Evolutionary conservation across 768 basidiomycete genomes (phyloP), one percentile per base, ranked within the genome.

Genomic region (Boletus pseudo-olivaceus): DNA sequence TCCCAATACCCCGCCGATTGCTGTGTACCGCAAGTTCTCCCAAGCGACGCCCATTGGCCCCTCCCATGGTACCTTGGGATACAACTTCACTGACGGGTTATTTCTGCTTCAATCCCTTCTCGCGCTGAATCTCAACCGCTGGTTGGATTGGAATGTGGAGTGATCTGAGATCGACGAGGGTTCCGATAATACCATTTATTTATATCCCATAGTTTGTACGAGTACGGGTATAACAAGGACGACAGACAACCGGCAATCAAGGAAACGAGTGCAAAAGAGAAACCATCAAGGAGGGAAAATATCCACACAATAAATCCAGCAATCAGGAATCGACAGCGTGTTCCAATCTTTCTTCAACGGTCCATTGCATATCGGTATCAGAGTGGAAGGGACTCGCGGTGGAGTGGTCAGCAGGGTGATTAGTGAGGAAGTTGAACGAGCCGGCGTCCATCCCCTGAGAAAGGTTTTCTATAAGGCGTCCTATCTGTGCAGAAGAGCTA

Each of bases 361-460:
- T 85, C 83, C 84, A 85, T 56, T 82, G 76, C 51, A 76, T 72
- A 49, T 87, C 84, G 57, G 79, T 72, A 40, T 81, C 82, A 30
- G 88, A 83, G 56, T 85, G 75, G 38, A 76, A 47, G 19, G 87
- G 88, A 38, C 82, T 84, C 27, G 87, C 75, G 17, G 79, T 71
- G 19, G 88, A 85, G 60, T 84, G 84, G 48, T 75, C 73, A 71
- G 74, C 65, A 34, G 59, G 53, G 49, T 67, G 59, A 59, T 75
- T 70, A 12, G 83, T 80, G 35, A 78, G 65, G 65, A 92, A 82
- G 65, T 92, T 92, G 76, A 92, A 91, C 35, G 90, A 87, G 43
- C 89, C 91, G 39, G 88, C 78, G 59, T 93, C 91, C 75, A 84
- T 83, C 32, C 84, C 87, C 67, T 85, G 85, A 44, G 90, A 91